A percentile compares a stretch with the other conserved stretches of the same genome.
phyloP scores from a whole-genome alignment of 371 early-diverging fungal genomes.

The Phascolomyces articulosus region DNA sequence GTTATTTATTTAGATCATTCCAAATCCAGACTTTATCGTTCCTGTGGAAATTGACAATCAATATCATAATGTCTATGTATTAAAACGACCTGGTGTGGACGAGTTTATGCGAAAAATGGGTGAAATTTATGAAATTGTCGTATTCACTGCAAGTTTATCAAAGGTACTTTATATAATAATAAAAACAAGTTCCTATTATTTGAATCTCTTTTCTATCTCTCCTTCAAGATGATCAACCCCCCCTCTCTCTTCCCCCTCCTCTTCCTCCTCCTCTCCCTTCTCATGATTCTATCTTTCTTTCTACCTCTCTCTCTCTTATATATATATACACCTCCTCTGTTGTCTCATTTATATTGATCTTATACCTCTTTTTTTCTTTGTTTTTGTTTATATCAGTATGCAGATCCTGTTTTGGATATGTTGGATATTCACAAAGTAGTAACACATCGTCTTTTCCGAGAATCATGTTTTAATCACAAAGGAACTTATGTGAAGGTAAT shows the following conservation, averaged over 20 bases:
- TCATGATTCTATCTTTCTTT: too few species aligned
- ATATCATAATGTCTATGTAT: slow-evolving; percentile 92
- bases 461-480: slow-evolving; percentile 92
- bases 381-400: slow-evolving; percentile 71
- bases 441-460: slow-evolving; percentile 92
- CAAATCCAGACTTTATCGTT: slow-evolving; percentile 85
- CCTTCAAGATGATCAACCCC: too few species aligned
- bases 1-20: slow-evolving; percentile 57
- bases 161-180: slow-evolving; percentile 62
- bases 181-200: not conserved
- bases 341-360: slow-evolving; percentile 1
- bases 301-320: too few species aligned
- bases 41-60: slow-evolving; percentile 92
- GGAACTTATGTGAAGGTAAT: slow-evolving; percentile 96
- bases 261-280: too few species aligned
- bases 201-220: not conserved
- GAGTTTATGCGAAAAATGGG: slow-evolving; percentile 88
- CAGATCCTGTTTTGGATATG: slow-evolving; percentile 94
- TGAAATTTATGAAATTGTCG: slow-evolving; percentile 89
- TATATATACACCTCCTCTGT: too few species aligned
- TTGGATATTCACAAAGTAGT: slow-evolving; percentile 87
- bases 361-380: not conserved
- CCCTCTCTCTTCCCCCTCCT: not conserved
- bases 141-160: slow-evolving; percentile 94
- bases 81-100: slow-evolving; percentile 95